Conservation (phyloP, 169 alveolate species). For the Toxoplasma gondii region DNA sequence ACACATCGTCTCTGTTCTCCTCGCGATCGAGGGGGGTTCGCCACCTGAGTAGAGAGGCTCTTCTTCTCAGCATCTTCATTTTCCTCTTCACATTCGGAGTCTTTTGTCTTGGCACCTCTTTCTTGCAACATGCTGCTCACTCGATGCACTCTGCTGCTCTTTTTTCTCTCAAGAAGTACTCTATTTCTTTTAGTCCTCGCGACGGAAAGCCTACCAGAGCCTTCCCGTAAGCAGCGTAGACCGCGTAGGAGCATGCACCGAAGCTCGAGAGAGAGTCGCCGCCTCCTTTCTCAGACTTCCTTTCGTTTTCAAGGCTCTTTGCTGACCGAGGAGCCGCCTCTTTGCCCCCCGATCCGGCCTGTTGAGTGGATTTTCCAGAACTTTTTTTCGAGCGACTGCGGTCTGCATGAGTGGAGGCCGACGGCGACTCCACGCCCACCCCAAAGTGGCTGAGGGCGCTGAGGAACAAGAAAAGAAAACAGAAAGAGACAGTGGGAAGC, state of each 20-base stretch:
- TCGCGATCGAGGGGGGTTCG: too few relatives aligned
- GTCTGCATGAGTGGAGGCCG: background rate
- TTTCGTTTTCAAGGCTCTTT: background rate
- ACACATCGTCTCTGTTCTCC: too few relatives aligned
- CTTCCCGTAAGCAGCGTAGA: conserved; percentile 20
- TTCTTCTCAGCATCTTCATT: too few relatives aligned
- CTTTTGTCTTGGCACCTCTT: too few relatives aligned
- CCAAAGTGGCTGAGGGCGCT: background rate
- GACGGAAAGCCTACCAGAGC: background rate
- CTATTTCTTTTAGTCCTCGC: background rate
- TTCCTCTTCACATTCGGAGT: too few relatives aligned
- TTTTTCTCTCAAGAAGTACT: too few relatives aligned
- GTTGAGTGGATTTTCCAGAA: background rate
- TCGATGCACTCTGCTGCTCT: too few relatives aligned
- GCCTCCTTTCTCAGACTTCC: background rate
- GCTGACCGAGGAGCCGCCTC: background rate
- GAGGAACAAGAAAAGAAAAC: background rate
- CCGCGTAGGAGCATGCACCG: conserved; percentile 8
- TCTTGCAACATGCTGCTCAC: too few relatives aligned
- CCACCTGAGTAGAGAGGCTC: too few relatives aligned
- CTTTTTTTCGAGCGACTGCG: background rate
- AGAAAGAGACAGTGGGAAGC: background rate
- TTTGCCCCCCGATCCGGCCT: background rate
- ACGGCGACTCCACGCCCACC: background rate
- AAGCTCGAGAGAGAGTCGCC: background rate